Evolutionary conservation across 345 rosid genomes (phyloP), one percentile per base, ranked within the genome.

Genomic region (Boechera retrofracta): DNA sequence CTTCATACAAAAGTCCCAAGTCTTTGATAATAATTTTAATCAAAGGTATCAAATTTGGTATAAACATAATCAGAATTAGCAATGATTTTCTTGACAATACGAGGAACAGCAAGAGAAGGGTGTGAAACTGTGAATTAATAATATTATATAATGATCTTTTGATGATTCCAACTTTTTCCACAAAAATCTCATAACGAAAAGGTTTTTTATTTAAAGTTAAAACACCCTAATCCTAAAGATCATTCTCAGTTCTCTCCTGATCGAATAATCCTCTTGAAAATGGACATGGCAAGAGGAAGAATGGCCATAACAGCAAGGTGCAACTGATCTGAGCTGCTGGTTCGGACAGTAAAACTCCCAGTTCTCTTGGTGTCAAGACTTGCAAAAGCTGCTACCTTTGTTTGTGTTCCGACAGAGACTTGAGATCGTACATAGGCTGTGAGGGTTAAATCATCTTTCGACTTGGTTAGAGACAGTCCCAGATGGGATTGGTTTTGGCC

Each of bases 341-440:
- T 88, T 67, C 91, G 73, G 38, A 93, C 79, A 0, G 81, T 74
- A 29, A 91, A 73, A 54, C 87, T 90, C n/a, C 92, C 89, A 0
- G 87, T 89, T 74, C 72, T 84, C 85, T 89, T 89, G 81, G 83
- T 89, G 87, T 89, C 89, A 82, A 93, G 70, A 64, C 94, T 91
- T 2, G 90, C 96, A 53, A 87, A 93, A 71, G 83, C 73, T 9
- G 88, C 83, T 28, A 93, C 38, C 78, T 87, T 88, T 2, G 92
- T 84, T 44, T 80, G 75, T 63, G 92, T 74, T 31, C 93, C 93
- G 2, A 88, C 4, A 0, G 93, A 88, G 35, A 91, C 36, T 73
- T 87, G 89, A 15, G 94, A 86, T 82, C 82, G 91, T 64, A 91
- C 61, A 75, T 93, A 87, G 18, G 88, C 94, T 54, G 83, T 88